Evolutionary conservation across 2,329 filamentous ascomycete species (phyloP).

Genomic region (Gliomastix tumulicola): DNA sequence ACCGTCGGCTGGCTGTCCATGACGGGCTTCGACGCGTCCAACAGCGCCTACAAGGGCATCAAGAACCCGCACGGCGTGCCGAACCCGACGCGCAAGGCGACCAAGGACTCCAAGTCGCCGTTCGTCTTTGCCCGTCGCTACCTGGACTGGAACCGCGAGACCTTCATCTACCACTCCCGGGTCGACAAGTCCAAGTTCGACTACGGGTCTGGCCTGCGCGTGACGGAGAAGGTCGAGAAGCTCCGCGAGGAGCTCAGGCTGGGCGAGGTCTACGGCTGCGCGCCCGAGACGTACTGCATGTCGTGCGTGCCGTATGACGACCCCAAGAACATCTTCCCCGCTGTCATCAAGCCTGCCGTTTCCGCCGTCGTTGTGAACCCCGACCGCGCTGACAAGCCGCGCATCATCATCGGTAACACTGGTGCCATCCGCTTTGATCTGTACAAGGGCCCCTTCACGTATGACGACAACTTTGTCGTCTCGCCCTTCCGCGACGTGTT

Average conservation of each 20-base stretch:
- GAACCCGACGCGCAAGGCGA: slow-evolving; percentile 31
- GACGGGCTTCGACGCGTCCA: slow-evolving; percentile 44
- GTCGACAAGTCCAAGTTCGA: slow-evolving; percentile 43
- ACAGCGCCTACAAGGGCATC: slow-evolving; percentile 30
- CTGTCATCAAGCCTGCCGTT: slow-evolving; percentile 41
- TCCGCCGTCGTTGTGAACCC: slow-evolving; percentile 44
- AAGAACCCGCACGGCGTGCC: slow-evolving; percentile 26
- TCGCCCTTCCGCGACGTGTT: slow-evolving; percentile 48
- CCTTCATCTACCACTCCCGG: slow-evolving; percentile 56
- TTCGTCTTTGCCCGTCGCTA: slow-evolving; percentile 51
- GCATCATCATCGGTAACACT: slow-evolving; percentile 54
- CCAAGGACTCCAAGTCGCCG: slow-evolving; percentile 24
- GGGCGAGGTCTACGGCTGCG: slow-evolving; percentile 50
- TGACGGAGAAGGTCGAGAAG: slow-evolving; percentile 41
- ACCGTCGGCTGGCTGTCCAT: slow-evolving; percentile 62
- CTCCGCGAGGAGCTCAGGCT: slow-evolving; percentile 47
- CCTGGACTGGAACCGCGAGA: slow-evolving; percentile 62
- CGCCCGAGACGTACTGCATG: slow-evolving; percentile 52
- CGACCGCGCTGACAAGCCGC: slow-evolving; percentile 37
- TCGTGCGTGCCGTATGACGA: slow-evolving; percentile 45
- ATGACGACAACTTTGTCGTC: slow-evolving; percentile 43
- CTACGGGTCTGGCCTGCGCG: slow-evolving; percentile 33
- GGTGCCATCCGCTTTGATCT: slow-evolving; percentile 56
- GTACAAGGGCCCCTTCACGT: slow-evolving; percentile 55
- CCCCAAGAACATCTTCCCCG: slow-evolving; percentile 45